phyloP scores from a whole-genome alignment of 345 rosid genomes.

The Camelina laxa region DNA sequence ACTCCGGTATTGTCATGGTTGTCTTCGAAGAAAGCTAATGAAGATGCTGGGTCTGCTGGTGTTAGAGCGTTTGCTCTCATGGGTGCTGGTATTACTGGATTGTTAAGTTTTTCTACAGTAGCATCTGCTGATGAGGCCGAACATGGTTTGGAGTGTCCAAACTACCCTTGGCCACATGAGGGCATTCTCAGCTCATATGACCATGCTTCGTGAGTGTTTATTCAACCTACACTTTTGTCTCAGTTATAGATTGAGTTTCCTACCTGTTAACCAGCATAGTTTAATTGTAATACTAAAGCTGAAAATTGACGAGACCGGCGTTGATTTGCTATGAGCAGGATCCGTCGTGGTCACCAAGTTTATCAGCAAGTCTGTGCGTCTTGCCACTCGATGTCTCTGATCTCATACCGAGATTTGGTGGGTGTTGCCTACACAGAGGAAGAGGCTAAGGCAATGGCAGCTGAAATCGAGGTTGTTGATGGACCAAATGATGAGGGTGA shows the following conservation, averaged over 20 bases:
- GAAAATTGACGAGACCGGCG: not conserved
- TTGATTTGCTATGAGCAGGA: constrained; percentile 59
- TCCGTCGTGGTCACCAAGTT: constrained; percentile 98
- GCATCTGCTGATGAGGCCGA: constrained; percentile 98
- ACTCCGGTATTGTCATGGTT: constrained; percentile 61
- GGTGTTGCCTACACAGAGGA: constrained; percentile 99
- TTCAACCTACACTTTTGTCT: not conserved
- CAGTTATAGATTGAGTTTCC: not conserved
- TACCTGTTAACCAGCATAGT: not conserved
- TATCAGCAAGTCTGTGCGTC: constrained; percentile 98
- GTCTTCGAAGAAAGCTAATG: constrained; percentile 61
- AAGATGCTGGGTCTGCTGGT: constrained; percentile 63
- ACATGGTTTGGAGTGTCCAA: constrained; percentile 81
- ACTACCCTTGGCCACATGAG: constrained; percentile 95
- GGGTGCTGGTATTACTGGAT: constrained; percentile 88
- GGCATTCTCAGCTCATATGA: constrained; percentile 96
- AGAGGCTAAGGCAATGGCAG: constrained; percentile 96
- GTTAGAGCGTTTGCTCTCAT: constrained; percentile 64
- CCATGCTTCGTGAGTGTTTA: constrained; percentile 89
- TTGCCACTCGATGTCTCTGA: constrained; percentile 93
- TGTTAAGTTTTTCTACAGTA: constrained; percentile 68
- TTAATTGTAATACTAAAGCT: not conserved
- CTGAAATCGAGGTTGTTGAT: constrained; percentile 95
- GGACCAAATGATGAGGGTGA: constrained; percentile 99
- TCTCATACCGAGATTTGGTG: constrained; percentile 91